These are phyloP conservation scores for Strigomonas oncopelti DNA, from an alignment of 208 protist genomes.

Conservation along the genomic window DNA sequence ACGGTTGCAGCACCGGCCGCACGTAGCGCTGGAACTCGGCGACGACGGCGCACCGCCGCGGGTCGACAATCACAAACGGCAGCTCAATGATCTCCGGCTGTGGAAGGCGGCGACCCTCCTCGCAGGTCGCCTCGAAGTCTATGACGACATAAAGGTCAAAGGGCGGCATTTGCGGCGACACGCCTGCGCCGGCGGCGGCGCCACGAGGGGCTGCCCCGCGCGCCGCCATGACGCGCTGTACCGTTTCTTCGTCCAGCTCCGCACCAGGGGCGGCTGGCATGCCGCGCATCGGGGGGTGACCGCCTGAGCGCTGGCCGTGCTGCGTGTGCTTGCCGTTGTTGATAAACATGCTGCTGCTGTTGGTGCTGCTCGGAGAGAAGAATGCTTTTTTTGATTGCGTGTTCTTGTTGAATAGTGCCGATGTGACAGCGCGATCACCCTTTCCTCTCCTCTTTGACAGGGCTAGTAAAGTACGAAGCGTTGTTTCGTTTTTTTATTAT, in stretches of 20 bases:
- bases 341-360: too few relatives aligned
- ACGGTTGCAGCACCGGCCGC: conserved; percentile 45
- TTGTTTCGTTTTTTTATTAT: not conserved
- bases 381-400: too few relatives aligned
- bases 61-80: conserved; percentile 80
- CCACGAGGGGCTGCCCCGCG: too few relatives aligned
- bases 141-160: conserved; percentile 82
- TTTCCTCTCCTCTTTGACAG: too few relatives aligned
- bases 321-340: too few relatives aligned
- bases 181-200: too few relatives aligned
- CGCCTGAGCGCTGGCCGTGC: not conserved
- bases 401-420: too few relatives aligned
- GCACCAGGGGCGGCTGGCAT: not conserved
- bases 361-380: too few relatives aligned
- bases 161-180: conserved; percentile 8
- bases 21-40: conserved; percentile 89
- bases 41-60: conserved; percentile 27
- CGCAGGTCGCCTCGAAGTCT: conserved; percentile 95
- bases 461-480: not conserved
- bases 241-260: not conserved
- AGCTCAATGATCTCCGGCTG: conserved; percentile 87
- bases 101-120: conserved; percentile 27
- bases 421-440: too few relatives aligned
- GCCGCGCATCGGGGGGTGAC: too few relatives aligned
- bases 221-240: too few relatives aligned